Evolutionary conservation across 805 yeast genomes (phyloP).

Genomic region (Yamadazyma ubonensis): DNA sequence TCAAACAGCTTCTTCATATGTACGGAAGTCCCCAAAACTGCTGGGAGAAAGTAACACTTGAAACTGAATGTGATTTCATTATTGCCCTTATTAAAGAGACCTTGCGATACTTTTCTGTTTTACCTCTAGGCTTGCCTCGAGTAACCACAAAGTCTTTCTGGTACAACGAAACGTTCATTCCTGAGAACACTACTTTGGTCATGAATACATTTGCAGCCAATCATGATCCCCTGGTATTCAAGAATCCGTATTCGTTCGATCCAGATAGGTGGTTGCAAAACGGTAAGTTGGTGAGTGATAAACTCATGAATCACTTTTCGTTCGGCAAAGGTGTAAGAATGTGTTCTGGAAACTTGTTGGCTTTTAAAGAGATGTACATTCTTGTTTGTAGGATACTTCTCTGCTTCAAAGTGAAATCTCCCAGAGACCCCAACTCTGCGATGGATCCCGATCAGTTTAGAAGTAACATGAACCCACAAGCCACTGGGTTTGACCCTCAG

Average conservation of each 20-base stretch:
- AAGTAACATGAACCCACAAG: slow-evolving; percentile 51
- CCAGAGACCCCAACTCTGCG: slow-evolving; percentile 24
- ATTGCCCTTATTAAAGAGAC: slow-evolving; percentile 63
- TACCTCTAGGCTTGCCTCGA: slow-evolving; percentile 68
- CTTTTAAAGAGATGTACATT: slow-evolving; percentile 63
- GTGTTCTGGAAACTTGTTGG: slow-evolving; percentile 70
- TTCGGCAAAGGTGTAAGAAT: slow-evolving; percentile 72
- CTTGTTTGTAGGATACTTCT: slow-evolving; percentile 53
- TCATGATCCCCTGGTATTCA: slow-evolving; percentile 51
- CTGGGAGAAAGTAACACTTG: slow-evolving; percentile 29
- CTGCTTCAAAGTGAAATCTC: slow-evolving; percentile 48
- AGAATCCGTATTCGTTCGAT: slow-evolving; percentile 44
- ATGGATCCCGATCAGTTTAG: slow-evolving; percentile 54
- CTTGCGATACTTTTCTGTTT: slow-evolving; percentile 58
- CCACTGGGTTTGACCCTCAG: slow-evolving; percentile 63
- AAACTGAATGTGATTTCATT: slow-evolving; percentile 46
- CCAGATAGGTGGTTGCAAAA: slow-evolving; percentile 56
- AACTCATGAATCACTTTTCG: slow-evolving; percentile 42
- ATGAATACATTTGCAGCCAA: slow-evolving; percentile 74
- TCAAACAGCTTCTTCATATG: slow-evolving; percentile 37
- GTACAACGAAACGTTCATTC: slow-evolving; percentile 45
- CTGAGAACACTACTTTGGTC: slow-evolving; percentile 52
- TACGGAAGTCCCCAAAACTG: slow-evolving; percentile 5
- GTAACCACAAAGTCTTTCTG: slow-evolving; percentile 51
- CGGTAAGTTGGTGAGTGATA: slow-evolving; percentile 11